These are phyloP conservation scores for Verticillium tricorpus DNA, from an alignment of 2,329 filamentous ascomycete species.

Conservation along the genomic window DNA sequence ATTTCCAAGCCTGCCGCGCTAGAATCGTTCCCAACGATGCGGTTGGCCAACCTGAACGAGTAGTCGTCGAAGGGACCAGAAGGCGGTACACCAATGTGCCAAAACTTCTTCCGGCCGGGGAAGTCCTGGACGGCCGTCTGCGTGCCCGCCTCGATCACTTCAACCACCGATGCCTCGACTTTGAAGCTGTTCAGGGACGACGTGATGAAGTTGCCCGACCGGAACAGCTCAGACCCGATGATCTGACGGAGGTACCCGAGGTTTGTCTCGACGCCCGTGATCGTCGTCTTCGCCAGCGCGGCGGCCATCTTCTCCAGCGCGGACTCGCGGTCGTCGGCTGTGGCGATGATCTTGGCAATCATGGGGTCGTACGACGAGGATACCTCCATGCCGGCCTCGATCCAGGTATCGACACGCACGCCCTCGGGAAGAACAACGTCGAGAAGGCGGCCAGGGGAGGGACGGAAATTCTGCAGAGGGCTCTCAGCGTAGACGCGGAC, in stretches of 20 bases:
- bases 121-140: conserved; percentile 35
- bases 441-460: conserved; percentile 60
- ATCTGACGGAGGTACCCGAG: conserved; percentile 26
- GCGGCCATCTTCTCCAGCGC: conserved; percentile 59
- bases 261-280: conserved; percentile 29
- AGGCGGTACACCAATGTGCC: conserved; percentile 33
- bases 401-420: conserved; percentile 66
- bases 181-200: conserved; percentile 26
- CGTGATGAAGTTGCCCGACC: conserved; percentile 24
- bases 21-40: conserved; percentile 25
- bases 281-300: conserved; percentile 47
- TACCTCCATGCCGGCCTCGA: conserved; percentile 64
- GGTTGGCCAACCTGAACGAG: conserved; percentile 28
- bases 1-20: conserved; percentile 28
- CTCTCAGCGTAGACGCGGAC: conserved; percentile 72
- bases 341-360: conserved; percentile 70
- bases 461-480: conserved; percentile 59
- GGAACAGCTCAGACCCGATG: conserved; percentile 21
- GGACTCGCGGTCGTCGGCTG: conserved; percentile 52
- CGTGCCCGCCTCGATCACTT: conserved; percentile 29
- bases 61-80: conserved; percentile 36
- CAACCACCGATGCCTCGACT: conserved; percentile 21
- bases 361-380: conserved; percentile 74
- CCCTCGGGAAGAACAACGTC: conserved; percentile 54
- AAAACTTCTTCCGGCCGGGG: conserved; percentile 31